Percentiles rank a stretch among this genome's conserved stretches.
Evolutionary conservation across 2,329 filamentous ascomycete genomes (phyloP).

Genomic region (Fusarium circinatum): DNA sequence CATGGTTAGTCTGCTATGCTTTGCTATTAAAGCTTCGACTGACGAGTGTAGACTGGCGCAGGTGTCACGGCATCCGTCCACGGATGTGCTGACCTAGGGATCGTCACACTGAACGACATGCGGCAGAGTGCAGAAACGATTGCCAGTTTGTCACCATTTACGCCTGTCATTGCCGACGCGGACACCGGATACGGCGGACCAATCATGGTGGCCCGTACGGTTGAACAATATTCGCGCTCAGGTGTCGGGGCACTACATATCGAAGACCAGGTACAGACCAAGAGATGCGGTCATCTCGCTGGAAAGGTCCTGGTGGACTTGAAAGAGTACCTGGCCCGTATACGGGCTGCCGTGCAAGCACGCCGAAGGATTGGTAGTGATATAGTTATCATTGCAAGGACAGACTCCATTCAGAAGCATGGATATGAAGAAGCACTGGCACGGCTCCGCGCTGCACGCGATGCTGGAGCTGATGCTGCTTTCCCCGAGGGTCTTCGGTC

Average conservation of each 20-base stretch:
- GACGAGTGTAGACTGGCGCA: neutral
- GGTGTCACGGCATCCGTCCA: constrained; percentile 1
- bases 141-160: neutral
- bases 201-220: constrained; percentile 3
- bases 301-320: neutral
- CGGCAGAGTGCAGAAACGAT: neutral
- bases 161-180: neutral
- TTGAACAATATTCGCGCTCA: constrained; percentile 4
- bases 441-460: neutral
- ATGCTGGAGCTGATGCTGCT: neutral
- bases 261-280: constrained; percentile 1
- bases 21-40: neutral
- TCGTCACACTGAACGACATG: constrained; percentile 6
- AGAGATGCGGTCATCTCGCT: neutral
- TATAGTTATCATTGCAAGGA: neutral
- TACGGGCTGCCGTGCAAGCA: constrained; percentile 1
- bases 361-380: neutral
- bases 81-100: neutral
- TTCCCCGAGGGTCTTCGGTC: neutral
- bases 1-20: neutral
- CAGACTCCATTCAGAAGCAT: constrained; percentile 2
- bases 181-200: constrained; percentile 1
- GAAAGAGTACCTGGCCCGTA: neutral
- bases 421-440: neutral
- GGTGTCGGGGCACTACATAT: constrained; percentile 3